phyloP scores from a whole-genome alignment of 345 rosid species.

The Euphorbia pulcherrima region DNA sequence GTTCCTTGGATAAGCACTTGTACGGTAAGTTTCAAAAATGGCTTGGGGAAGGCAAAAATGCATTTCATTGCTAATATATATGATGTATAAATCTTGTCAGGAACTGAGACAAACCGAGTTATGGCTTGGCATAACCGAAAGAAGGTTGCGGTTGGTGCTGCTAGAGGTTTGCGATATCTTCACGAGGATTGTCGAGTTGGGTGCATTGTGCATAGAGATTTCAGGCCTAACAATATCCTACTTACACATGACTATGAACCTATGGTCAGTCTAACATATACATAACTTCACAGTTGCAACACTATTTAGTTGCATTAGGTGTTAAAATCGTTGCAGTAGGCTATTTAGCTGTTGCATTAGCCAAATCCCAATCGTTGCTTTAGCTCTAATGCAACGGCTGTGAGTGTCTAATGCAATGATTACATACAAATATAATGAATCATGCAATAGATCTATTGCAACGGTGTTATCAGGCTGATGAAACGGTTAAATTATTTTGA shows the following conservation, averaged over 20 bases:
- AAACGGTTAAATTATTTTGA: too few relatives aligned
- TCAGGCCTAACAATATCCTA: slow-evolving; percentile 61
- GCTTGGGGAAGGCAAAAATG: neutral
- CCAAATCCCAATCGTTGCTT: too few relatives aligned
- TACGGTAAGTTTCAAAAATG: slow-evolving; percentile 34
- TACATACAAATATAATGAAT: too few relatives aligned
- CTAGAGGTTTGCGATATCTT: slow-evolving; percentile 62
- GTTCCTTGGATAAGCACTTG: slow-evolving; percentile 60
- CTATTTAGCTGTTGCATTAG: too few relatives aligned
- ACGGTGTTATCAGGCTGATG: too few relatives aligned
- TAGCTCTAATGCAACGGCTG: too few relatives aligned
- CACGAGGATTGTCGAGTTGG: slow-evolving; percentile 77
- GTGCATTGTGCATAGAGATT: slow-evolving; percentile 62
- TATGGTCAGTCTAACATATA: slow-evolving; percentile 34
- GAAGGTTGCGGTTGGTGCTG: slow-evolving; percentile 63
- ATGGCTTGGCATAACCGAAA: slow-evolving; percentile 46
- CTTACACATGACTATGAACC: slow-evolving; percentile 68
- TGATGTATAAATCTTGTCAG: slow-evolving; percentile 18
- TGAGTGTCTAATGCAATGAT: too few relatives aligned
- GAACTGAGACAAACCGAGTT: slow-evolving; percentile 26
- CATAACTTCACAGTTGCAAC: neutral
- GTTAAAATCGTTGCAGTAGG: too few relatives aligned
- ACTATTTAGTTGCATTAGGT: neutral
- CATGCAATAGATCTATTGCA: too few relatives aligned
- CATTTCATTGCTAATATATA: neutral